Conservation (phyloP, 805 yeast genomes). For the Kluyveromyces nonfermentans region DNA sequence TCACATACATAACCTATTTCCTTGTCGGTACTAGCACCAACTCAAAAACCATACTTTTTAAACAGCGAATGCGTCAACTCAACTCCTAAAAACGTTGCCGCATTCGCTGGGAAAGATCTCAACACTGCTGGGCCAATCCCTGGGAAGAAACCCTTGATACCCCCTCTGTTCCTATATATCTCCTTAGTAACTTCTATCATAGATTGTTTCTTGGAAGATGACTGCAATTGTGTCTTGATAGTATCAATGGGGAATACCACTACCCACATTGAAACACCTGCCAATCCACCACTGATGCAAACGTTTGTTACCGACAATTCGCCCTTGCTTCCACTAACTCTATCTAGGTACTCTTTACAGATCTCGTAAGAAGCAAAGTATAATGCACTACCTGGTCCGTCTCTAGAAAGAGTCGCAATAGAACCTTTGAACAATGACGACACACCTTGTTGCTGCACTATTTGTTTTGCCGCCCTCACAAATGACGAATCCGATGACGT, state of each 20-base stretch:
- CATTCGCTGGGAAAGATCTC: constrained; percentile 96
- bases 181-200: constrained; percentile 56
- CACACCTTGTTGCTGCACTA: constrained; percentile 74
- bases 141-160: constrained; percentile 89
- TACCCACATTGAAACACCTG: constrained; percentile 96
- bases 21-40: not conserved
- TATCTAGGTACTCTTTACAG: constrained; percentile 54
- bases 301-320: constrained; percentile 63
- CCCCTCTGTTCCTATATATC: constrained; percentile 61
- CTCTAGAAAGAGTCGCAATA: constrained; percentile 85
- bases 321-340: constrained; percentile 32
- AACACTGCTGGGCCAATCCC: constrained; percentile 94
- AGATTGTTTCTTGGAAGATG: constrained; percentile 34
- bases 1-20: not conserved
- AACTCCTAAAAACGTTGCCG: constrained; percentile 97
- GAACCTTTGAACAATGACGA: constrained; percentile 85
- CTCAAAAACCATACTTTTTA: constrained; percentile 24
- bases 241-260: constrained; percentile 95
- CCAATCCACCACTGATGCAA: constrained; percentile 86
- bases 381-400: constrained; percentile 94
- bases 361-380: constrained; percentile 92
- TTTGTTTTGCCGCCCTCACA: constrained; percentile 43
- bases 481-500: constrained; percentile 39
- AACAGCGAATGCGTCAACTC: constrained; percentile 54
- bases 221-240: constrained; percentile 48